Evolutionary conservation across 2,329 filamentous ascomycete species (phyloP).

Genomic region (Botrytis cinerea): DNA sequence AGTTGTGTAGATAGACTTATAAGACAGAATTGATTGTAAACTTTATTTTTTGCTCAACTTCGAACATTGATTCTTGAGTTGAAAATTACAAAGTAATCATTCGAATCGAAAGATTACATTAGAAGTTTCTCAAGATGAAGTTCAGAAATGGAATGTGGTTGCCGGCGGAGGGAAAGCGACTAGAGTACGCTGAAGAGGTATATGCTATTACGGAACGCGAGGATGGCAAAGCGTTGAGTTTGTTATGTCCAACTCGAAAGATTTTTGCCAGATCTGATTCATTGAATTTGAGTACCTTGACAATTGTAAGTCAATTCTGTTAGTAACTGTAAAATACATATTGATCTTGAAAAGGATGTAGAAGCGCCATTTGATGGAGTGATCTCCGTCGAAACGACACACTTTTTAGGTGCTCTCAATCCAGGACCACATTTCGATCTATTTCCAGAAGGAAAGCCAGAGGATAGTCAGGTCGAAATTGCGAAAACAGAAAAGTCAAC

Average conservation of each 20-base stretch:
- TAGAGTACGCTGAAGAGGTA: conserved; percentile 68
- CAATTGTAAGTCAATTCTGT: conserved; percentile 44
- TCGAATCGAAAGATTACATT: not conserved
- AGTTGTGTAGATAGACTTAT: not conserved
- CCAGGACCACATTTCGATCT: conserved; percentile 60
- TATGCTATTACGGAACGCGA: conserved; percentile 50
- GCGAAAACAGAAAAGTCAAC: conserved; percentile 48
- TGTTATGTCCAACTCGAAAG: conserved; percentile 60
- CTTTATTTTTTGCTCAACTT: conserved; percentile 1
- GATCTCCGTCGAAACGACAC: conserved; percentile 59
- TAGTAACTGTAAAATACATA: not conserved
- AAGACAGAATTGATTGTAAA: not conserved
- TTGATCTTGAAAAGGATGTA: conserved; percentile 48
- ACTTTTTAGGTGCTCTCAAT: conserved; percentile 56
- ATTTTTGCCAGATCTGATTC: conserved; percentile 57
- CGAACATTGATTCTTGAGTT: not conserved
- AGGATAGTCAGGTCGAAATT: conserved; percentile 44
- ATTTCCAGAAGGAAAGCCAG: conserved; percentile 54
- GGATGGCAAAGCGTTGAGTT: conserved; percentile 51
- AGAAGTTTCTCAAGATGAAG: conserved; percentile 49
- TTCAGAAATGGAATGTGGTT: conserved; percentile 71
- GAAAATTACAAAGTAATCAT: not conserved
- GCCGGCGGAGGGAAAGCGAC: conserved; percentile 57
- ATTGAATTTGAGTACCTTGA: conserved; percentile 57
- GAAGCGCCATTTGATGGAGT: conserved; percentile 59